Conservation (phyloP, 768 basidiomycete genomes). For the Rhodocollybia butyracea region DNA sequence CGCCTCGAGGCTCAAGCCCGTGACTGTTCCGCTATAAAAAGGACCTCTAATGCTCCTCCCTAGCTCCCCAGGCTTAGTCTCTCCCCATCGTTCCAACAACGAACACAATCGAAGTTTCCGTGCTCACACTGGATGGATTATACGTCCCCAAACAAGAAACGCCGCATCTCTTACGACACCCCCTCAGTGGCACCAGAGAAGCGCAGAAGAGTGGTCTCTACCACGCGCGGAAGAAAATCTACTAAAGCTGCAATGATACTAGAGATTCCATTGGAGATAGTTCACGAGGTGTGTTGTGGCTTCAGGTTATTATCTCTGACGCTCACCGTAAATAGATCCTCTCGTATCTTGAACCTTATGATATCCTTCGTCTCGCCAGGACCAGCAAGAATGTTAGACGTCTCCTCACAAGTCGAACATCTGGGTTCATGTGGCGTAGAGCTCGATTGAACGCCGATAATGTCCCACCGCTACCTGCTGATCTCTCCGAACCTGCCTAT, state of each 20-base stretch:
- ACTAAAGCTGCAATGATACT: background rate
- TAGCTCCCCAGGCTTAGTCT: no score
- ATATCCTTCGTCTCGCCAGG: conserved; percentile 30
- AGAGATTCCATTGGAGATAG: background rate
- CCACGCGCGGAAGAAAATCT: no score
- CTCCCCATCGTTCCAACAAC: no score
- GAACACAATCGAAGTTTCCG: no score
- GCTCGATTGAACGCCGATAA: conserved; percentile 18
- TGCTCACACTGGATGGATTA: no score
- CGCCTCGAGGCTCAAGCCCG: no score
- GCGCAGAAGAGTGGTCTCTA: no score
- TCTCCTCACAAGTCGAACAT: conserved; percentile 15
- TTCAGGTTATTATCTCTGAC: background rate
- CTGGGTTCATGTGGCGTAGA: conserved; percentile 22
- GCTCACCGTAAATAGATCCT: conserved; percentile 23
- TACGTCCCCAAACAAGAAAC: no score
- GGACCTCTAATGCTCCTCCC: no score
- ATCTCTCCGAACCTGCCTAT: conserved; percentile 26
- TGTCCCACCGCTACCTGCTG: conserved; percentile 22
- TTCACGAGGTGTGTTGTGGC: background rate
- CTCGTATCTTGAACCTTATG: conserved; percentile 24
- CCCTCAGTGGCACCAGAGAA: no score
- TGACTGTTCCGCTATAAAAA: no score
- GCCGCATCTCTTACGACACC: no score
- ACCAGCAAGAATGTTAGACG: conserved; percentile 26